Evolutionary conservation across 192 early-diverging fungal species (phyloP).

Genomic region (Paraglomus occultum): DNA sequence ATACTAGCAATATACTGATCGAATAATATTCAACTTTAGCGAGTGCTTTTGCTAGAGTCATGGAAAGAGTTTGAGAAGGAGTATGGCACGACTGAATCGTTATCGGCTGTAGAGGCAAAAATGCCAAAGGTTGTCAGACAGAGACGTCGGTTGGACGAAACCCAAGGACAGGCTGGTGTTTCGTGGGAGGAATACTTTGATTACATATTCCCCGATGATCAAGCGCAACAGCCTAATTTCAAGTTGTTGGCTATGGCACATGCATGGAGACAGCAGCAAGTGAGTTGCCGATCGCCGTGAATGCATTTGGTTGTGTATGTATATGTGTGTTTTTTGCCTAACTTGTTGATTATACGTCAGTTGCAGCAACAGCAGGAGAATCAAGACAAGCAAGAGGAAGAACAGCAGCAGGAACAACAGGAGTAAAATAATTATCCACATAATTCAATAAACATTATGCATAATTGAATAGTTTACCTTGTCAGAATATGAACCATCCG

Average conservation of each 20-base stretch:
- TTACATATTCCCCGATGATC: conserved; percentile 98
- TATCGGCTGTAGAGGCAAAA: conserved; percentile 62
- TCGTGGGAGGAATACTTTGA: conserved; percentile 98
- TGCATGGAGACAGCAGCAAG: conserved; percentile 61
- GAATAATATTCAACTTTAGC: conserved; percentile 33
- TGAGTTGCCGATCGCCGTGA: too few species aligned
- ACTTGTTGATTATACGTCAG: too few species aligned
- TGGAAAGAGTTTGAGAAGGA: conserved; percentile 86
- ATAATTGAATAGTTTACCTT: too few species aligned
- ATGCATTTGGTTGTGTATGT: too few species aligned
- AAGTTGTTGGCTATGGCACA: conserved; percentile 92
- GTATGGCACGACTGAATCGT: conserved; percentile 51
- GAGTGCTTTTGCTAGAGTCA: conserved; percentile 83
- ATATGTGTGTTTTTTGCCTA: too few species aligned
- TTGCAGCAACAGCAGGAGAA: too few species aligned
- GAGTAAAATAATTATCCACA: too few species aligned
- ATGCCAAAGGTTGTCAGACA: conserved; percentile 93
- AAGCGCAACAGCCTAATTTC: conserved; percentile 78
- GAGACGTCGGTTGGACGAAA: conserved; percentile 66
- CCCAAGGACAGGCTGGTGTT: conserved; percentile 52
- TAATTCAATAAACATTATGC: too few species aligned
- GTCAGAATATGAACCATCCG: too few species aligned
- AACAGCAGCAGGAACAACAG: too few species aligned
- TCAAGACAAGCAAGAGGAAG: too few species aligned
- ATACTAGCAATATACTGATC: background rate